These are phyloP conservation scores for Coemansia sp. DNA, from an alignment of 192 early-diverging fungal species.

Conservation along the genomic window DNA sequence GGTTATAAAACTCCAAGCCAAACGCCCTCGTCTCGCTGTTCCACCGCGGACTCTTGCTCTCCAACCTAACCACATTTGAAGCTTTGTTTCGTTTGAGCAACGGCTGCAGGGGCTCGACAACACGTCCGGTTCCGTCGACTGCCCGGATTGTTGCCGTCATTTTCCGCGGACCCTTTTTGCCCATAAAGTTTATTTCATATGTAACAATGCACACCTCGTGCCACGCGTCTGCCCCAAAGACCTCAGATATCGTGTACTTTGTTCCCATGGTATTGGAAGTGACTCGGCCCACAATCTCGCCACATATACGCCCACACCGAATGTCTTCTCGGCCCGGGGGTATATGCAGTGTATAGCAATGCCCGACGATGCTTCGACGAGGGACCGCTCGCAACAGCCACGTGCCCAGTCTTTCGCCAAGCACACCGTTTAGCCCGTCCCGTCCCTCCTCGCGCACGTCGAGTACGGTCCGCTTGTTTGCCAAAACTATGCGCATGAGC, in stretches of 20 bases:
- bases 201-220: constrained; percentile 57
- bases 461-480: background rate
- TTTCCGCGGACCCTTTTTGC: constrained; percentile 87
- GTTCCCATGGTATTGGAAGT: constrained; percentile 83
- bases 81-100: background rate
- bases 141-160: constrained; percentile 78
- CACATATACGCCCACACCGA: background rate
- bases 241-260: constrained; percentile 72
- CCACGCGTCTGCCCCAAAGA: constrained; percentile 52
- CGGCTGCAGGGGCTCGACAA: background rate
- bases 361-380: constrained; percentile 1
- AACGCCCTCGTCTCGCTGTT: constrained; percentile 83
- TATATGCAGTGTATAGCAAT: constrained; percentile 13
- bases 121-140: constrained; percentile 4
- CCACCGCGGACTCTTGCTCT: constrained; percentile 95
- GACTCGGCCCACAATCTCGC: constrained; percentile 24
- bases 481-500: constrained; percentile 6
- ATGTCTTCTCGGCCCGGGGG: background rate
- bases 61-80: constrained; percentile 55
- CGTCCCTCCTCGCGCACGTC: constrained; percentile 20
- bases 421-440: background rate
- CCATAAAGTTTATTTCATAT: constrained; percentile 86
- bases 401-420: constrained; percentile 8
- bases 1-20: constrained; percentile 90
- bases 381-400: constrained; percentile 10